A percentile compares a stretch with the other conserved stretches of the same genome.
These are phyloP conservation scores for Sextonia rubra DNA, from an alignment of 164 flowering plant species.

Conservation along the genomic window DNA sequence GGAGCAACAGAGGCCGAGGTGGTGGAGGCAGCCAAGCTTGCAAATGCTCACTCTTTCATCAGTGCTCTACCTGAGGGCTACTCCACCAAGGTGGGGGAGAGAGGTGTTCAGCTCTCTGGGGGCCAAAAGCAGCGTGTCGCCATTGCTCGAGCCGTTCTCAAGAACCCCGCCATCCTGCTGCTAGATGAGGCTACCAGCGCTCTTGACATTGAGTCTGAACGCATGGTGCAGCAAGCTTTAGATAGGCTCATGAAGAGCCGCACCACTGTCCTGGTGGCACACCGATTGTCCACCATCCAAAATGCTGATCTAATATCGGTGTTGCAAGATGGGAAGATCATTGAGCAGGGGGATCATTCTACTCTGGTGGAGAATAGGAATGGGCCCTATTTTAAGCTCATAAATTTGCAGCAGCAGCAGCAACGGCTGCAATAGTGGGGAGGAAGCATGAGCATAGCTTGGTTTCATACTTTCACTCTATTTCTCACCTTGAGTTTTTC, in stretches of 20 bases:
- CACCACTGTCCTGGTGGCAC: constrained; percentile 88
- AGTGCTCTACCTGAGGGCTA: constrained; percentile 89
- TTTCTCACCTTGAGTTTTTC: not conserved
- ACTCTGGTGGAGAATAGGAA: constrained; percentile 51
- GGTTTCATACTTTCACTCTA: not conserved
- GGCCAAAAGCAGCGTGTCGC: constrained; percentile 95
- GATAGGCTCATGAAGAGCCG: constrained; percentile 79
- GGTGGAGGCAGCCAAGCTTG: constrained; percentile 85
- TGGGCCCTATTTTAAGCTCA: constrained; percentile 70
- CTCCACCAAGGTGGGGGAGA: constrained; percentile 86
- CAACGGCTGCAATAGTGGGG: constrained; percentile 26
- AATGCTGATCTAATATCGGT: constrained; percentile 86
- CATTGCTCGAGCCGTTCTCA: constrained; percentile 87
- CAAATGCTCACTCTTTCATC: constrained; percentile 86
- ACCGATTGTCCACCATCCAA: constrained; percentile 82
- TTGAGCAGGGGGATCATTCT: constrained; percentile 84
- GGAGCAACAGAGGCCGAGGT: constrained; percentile 84
- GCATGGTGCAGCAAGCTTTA: constrained; percentile 81
- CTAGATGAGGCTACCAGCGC: constrained; percentile 98
- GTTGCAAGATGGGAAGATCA: constrained; percentile 75
- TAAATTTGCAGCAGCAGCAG: constrained; percentile 73
- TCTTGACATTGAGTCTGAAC: constrained; percentile 84
- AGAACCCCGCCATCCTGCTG: constrained; percentile 81
- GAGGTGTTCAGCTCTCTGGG: constrained; percentile 94
- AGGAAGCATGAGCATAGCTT: not conserved